Evolutionary conservation across 805 yeast genomes (phyloP).

Genomic region (Cyberlindnera mrakii): DNA sequence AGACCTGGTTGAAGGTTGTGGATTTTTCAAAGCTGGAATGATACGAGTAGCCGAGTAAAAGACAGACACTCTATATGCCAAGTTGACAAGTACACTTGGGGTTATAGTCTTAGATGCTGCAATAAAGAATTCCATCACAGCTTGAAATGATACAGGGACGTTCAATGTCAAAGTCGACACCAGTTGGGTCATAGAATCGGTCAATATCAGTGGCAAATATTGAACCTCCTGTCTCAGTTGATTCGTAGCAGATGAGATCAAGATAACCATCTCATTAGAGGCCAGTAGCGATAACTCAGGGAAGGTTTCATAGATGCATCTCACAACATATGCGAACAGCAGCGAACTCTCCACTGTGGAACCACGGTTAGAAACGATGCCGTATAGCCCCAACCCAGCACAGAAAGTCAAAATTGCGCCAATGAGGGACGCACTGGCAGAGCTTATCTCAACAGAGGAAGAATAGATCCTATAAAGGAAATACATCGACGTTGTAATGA

Average conservation of each 20-base stretch:
- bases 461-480: constrained; percentile 80
- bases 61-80: constrained; percentile 81
- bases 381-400: constrained; percentile 68
- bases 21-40: constrained; percentile 64
- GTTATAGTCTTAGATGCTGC: constrained; percentile 55
- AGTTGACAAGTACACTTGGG: constrained; percentile 71
- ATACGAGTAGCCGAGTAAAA: constrained; percentile 91
- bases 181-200: constrained; percentile 22
- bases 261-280: constrained; percentile 34
- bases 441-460: constrained; percentile 55
- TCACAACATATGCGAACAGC: constrained; percentile 83
- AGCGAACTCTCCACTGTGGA: constrained; percentile 87
- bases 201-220: constrained; percentile 23
- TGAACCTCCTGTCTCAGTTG: constrained; percentile 28
- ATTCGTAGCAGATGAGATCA: constrained; percentile 29
- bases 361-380: constrained; percentile 77
- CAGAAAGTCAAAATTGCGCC: constrained; percentile 82
- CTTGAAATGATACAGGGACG: constrained; percentile 24
- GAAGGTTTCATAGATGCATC: constrained; percentile 87
- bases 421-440: constrained; percentile 73
- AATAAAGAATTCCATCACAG: constrained; percentile 35
- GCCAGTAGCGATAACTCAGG: constrained; percentile 71
- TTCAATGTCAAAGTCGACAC: constrained; percentile 16
- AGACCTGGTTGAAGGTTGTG: constrained; percentile 19
- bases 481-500: constrained; percentile 70